Evolutionary conservation across 1,284 basidiomycete species (phyloP), one percentile per base, ranked within the genome.

Genomic region (Nidula niveotomentosa): DNA sequence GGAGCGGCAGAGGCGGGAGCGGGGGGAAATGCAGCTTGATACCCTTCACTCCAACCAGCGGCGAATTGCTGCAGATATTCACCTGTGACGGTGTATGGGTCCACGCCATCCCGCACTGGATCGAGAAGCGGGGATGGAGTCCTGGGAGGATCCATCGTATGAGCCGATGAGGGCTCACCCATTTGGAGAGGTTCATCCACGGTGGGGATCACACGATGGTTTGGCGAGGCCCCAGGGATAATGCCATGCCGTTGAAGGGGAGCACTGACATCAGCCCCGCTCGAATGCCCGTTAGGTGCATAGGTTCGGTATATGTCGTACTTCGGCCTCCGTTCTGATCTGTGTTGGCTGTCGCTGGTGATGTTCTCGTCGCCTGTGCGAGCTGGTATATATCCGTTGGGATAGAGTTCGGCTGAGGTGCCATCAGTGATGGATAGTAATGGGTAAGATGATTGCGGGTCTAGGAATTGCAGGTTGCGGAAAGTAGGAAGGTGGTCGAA

Each of bases 401-500:
- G 23, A 39, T 35, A 15, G 41, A 44, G 30, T 17, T 47, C 18
- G 4, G 13, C 10, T 2, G 48, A 39, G 36, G 34, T 23, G n/a
- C 53, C 57, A 35, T 54, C 55, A 39, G 54, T 47, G 10, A 47
- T 47, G 10, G 45, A 10, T 47, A 10, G 45, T 23, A 47, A 18
- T 47, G 45, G 45, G 45, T 47, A 10, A 15, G 45, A 15, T 23
- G 13, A 13, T 10, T 10, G 18, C 10, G 45, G 45, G 10, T n/a
- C 10, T 47, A 15, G 13, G 23, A n/a, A 12, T 15, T 23, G 10
- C 13, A 9, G 45, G 10, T 47, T n/a, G 13, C 18, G 66, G 53
- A 77, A 73, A 8, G 68, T 48, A 13, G 75, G 70, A 33, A 77
- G 69, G 35, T 71, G 68, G 23, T 77, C 72, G 23, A 76, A 64